Evolutionary conservation across 805 yeast species (phyloP), one percentile per base, ranked within the genome.

Genomic region (Starmerella vitae): DNA sequence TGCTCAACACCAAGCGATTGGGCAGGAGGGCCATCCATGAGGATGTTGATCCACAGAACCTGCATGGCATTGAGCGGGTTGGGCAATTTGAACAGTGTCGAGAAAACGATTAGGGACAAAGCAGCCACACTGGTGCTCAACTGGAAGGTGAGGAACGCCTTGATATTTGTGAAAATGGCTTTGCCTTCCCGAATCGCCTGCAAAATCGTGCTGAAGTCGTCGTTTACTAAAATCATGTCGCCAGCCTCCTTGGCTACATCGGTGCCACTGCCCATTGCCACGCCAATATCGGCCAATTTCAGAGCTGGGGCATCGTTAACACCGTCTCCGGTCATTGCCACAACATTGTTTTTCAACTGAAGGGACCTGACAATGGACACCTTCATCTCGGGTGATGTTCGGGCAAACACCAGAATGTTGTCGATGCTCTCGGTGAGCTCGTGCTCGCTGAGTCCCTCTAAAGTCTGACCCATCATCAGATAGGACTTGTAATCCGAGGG

Each of bases 321-420:
- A 62, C 97, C 97, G 62, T 86, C 97, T 51, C 98, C 98, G n/a
- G 97, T 86, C 95, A 88, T 86, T 19, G 96, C 98, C 37, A 88
- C 97, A 46, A 88, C 76, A 58, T 88, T 94, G 37, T 95, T 95
- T 56, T 93, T 72, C 34, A 60, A 62, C 53, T 67, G 72, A 38
- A 69, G 64, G 42, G 67, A 65, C 40, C 63, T 58, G 14, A 71
- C 71, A 42, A 71, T 70, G 37, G 55, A 51, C 32, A 71, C 58
- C 51, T 71, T 71, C 51, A 70, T 74, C 43, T 71, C 74, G 1
- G 76, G 76, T 12, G 61, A 56, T 13, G 62, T 58, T 20, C 61
- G 53, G 4, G 62, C 57, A 39, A 58, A 58, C 4, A 70, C 71
- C 50, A 88, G 76, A 25, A 88, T 94, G 49, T 76, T 74, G 44